Conservation (phyloP, 371 early-diverging fungal species). For the Mucor sp. region DNA sequence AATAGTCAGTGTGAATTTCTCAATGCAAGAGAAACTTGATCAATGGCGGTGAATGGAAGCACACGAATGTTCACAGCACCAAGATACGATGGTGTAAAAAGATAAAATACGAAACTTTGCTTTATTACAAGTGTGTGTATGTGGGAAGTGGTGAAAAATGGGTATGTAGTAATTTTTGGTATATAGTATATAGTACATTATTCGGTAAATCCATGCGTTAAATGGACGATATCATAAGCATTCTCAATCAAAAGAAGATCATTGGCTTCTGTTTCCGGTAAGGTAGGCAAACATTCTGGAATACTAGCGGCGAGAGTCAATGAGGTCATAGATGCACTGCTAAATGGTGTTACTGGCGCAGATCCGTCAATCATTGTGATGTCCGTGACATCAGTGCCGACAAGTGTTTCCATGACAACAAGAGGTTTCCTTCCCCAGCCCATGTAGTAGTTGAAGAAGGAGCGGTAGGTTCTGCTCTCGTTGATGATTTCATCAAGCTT, state of each 20-base stretch:
- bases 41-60: not conserved
- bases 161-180: not conserved
- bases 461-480: constrained; percentile 15
- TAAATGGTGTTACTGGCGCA: not conserved
- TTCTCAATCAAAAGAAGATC: not conserved
- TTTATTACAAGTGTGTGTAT: not conserved
- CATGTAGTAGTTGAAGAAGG: constrained; percentile 35
- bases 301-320: not conserved
- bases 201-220: constrained; percentile 19
- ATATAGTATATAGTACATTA: not conserved
- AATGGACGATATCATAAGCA: constrained; percentile 20
- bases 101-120: not conserved
- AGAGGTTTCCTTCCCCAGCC: constrained; percentile 46
- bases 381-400: not conserved
- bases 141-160: not conserved
- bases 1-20: not conserved
- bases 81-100: not conserved
- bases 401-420: not conserved
- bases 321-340: not conserved
- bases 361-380: not conserved
- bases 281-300: not conserved
- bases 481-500: constrained; percentile 15
- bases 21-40: not conserved
- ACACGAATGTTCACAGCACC: not conserved
- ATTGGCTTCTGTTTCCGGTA: not conserved